These are phyloP conservation scores for Calonectria pseudoturangicola DNA, from an alignment of 2,329 filamentous ascomycete genomes.

Conservation along the genomic window DNA sequence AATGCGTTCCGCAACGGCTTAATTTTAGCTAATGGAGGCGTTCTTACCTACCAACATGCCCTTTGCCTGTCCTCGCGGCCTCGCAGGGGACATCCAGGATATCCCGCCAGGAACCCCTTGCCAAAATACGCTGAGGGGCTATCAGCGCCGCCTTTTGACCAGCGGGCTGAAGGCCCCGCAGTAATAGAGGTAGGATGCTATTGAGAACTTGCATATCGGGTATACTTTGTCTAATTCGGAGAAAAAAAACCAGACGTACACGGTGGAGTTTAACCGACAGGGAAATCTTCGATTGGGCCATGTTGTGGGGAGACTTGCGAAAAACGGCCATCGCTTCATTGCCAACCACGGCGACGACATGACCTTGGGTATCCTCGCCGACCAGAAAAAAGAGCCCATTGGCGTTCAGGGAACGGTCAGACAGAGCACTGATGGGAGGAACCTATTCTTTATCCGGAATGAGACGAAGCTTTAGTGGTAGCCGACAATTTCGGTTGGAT, in stretches of 20 bases:
- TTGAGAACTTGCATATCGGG: not conserved
- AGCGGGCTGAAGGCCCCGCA: slow-evolving; percentile 49
- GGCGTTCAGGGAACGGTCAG: slow-evolving; percentile 34
- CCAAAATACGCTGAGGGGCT: not conserved
- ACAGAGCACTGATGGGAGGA: slow-evolving; percentile 6
- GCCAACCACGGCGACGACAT: slow-evolving; percentile 53
- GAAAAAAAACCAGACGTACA: slow-evolving; percentile 53
- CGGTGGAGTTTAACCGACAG: slow-evolving; percentile 55
- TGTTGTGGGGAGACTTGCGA: slow-evolving; percentile 48
- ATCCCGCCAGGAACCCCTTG: slow-evolving; percentile 38
- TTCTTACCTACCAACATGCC: slow-evolving; percentile 79
- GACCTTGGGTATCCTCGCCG: slow-evolving; percentile 46
- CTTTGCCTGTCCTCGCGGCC: slow-evolving; percentile 73
- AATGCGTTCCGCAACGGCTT: slow-evolving; percentile 70
- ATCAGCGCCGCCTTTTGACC: slow-evolving; percentile 42
- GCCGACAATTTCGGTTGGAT: not conserved
- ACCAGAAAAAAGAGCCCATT: slow-evolving; percentile 43
- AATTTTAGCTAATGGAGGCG: slow-evolving; percentile 79
- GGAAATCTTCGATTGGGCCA: slow-evolving; percentile 43
- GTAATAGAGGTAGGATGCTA: slow-evolving; percentile 50
- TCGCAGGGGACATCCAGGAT: slow-evolving; percentile 33
- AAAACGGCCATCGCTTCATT: slow-evolving; percentile 51
- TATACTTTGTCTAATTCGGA: not conserved
- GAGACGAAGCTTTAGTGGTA: not conserved
- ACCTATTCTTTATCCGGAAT: slow-evolving; percentile 12